Base-by-base conservation (phyloP, 352 stramenopile genomes). In the Phytophthora podocarpi region DNA sequence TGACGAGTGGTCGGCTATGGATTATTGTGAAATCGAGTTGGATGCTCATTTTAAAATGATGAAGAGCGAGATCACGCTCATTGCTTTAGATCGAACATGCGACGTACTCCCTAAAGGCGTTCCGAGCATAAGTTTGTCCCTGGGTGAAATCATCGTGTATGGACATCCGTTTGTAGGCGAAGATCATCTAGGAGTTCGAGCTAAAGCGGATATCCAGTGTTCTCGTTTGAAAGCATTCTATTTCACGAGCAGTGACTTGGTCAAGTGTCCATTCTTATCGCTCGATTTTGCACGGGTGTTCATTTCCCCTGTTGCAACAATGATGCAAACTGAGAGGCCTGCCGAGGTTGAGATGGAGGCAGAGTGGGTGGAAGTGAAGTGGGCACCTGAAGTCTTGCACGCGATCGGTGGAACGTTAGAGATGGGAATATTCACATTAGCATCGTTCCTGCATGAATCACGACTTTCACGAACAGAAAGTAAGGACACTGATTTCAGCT, bases 341-440 rank as follows among this genome's bases (percentile, higher is more conserved):
- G 83, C 80, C 10, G 64, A 87, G 7, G 58, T 93, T 26, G 85
- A 95, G 50, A 78, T 93, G 77, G 84, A 93, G 35, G 74, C 75
- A 24, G 82, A 95, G 53, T 91, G 83, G 82, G 58, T 93, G 5
- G 81, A 95, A 57, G 62, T 89, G 1, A 85, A 85, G 30, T 95
- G 82, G 80, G 70, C 72, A 3, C 70, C 82, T 5, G 70, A 87
- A 27, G 70, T 78, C 0, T 59, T 95, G 10, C 82, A 92, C 50
- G 71, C 74, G 1, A 80, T 95, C 16, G 85, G 78, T 3, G 84
- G 82, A 1, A 50, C 83, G 32, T 35, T 91, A 2, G 78, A 92
- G 32, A 43, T 95, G 26, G 75, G 73, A 2, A 52, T 91, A 18
- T 76, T 82, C 43, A 58, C 68, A 0, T 26, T 75, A 31, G 53